Evolutionary conservation across 352 stramenopile genomes (phyloP).

Genomic region (Globisporangium spinosum): DNA sequence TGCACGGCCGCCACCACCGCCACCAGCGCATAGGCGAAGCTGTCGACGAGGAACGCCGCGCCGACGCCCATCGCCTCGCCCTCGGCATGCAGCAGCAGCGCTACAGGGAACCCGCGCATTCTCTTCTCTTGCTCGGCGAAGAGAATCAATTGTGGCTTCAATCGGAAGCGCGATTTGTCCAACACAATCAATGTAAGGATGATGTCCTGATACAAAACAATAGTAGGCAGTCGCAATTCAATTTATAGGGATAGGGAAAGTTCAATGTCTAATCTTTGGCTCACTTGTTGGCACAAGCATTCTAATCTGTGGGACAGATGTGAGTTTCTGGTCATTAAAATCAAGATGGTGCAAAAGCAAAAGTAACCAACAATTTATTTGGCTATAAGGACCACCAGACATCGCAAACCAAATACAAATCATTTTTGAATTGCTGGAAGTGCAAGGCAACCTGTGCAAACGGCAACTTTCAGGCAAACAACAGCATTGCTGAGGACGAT

Average conservation of each 20-base stretch:
- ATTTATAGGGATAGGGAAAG: too few relatives aligned
- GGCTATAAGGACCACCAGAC: too few relatives aligned
- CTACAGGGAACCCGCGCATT: background rate
- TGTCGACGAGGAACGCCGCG: constrained; percentile 62
- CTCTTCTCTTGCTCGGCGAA: background rate
- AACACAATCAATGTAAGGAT: too few relatives aligned
- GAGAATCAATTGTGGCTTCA: constrained; percentile 8
- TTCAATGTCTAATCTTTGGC: too few relatives aligned
- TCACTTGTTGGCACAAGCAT: too few relatives aligned
- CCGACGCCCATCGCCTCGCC: constrained; percentile 50
- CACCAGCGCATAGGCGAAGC: constrained; percentile 65
- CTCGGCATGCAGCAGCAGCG: constrained; percentile 12
- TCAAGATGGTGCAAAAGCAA: too few relatives aligned
- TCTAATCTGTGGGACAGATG: too few relatives aligned
- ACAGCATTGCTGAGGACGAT: background rate
- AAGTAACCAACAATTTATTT: too few relatives aligned
- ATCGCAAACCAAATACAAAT: too few relatives aligned
- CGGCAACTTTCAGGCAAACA: background rate
- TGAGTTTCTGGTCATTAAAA: too few relatives aligned
- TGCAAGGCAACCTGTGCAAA: background rate
- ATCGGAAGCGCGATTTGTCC: background rate
- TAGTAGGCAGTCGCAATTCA: too few relatives aligned
- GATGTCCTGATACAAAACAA: too few relatives aligned
- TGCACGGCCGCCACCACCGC: constrained; percentile 55
- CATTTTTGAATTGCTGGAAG: background rate